These are phyloP conservation scores for Ganoderma boninense DNA, from an alignment of 1,284 basidiomycete genomes.

Conservation along the genomic window DNA sequence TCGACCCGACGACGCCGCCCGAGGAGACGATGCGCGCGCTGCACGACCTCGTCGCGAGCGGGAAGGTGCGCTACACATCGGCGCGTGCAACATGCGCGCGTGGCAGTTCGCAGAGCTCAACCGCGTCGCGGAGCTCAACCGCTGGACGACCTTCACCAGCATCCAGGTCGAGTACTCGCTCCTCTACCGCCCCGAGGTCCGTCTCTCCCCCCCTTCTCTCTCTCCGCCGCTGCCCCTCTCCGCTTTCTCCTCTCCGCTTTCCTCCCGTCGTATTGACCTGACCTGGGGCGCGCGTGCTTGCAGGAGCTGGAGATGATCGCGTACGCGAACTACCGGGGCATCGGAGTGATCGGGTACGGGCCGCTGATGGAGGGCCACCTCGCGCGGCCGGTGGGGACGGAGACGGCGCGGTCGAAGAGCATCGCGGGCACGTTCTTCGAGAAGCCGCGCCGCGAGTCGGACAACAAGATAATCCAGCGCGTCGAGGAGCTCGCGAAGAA, in stretches of 20 bases:
- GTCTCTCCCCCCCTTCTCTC: background rate
- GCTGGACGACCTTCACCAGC: slow-evolving; percentile 49
- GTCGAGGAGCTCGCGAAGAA: slow-evolving; percentile 51
- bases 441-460: slow-evolving; percentile 38
- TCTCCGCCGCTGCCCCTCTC: too few relatives aligned
- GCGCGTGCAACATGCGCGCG: slow-evolving; percentile 44
- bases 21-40: slow-evolving; percentile 45
- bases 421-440: slow-evolving; percentile 42
- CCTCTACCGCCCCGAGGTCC: slow-evolving; percentile 43
- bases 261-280: too few relatives aligned
- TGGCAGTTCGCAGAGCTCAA: slow-evolving; percentile 51
- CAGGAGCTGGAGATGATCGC: slow-evolving; percentile 59
- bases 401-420: slow-evolving; percentile 36
- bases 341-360: slow-evolving; percentile 53
- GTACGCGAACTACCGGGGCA: slow-evolving; percentile 55
- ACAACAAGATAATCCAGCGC: slow-evolving; percentile 48
- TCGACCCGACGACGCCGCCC: slow-evolving; percentile 65
- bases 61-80: slow-evolving; percentile 44
- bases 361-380: slow-evolving; percentile 51
- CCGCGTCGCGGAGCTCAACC: slow-evolving; percentile 45
- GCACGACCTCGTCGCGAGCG: slow-evolving; percentile 44
- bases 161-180: slow-evolving; percentile 53
- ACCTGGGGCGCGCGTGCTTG: too few relatives aligned
- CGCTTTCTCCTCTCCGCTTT: too few relatives aligned
- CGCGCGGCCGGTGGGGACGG: slow-evolving; percentile 46